These are phyloP conservation scores for Chenopodium quinoa DNA, from an alignment of 148 eudicot genomes.

Conservation along the genomic window DNA sequence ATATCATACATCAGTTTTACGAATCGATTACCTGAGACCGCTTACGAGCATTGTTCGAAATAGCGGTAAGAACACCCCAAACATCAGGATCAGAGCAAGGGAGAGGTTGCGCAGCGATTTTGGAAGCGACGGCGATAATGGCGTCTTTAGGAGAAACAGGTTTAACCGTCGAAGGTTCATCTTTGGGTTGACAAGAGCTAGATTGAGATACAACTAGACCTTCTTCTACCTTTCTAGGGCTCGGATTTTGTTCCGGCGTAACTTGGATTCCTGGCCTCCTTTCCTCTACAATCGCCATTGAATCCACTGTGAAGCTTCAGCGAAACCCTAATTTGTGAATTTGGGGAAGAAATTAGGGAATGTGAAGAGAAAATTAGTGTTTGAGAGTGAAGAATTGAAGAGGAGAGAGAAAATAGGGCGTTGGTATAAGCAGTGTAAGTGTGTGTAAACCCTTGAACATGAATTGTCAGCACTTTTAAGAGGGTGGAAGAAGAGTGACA, in stretches of 20 bases:
- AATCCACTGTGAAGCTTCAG: not conserved
- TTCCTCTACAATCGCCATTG: constrained; percentile 32
- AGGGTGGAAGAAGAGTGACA: not conserved
- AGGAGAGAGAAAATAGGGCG: not conserved
- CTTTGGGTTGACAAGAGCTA: constrained; percentile 32
- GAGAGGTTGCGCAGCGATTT: constrained; percentile 62
- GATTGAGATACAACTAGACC: constrained; percentile 27
- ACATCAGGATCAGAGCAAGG: constrained; percentile 68
- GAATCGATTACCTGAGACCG: constrained; percentile 54
- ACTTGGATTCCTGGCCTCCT: constrained; percentile 8
- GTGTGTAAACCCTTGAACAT: no score
- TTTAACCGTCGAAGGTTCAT: constrained; percentile 36
- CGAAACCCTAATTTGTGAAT: constrained; percentile 19
- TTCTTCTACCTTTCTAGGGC: constrained; percentile 22
- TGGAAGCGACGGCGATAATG: constrained; percentile 57
- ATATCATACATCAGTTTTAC: not conserved
- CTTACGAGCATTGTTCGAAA: constrained; percentile 73
- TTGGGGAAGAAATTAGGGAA: not conserved
- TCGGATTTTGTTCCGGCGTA: constrained; percentile 21
- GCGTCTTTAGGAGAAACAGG: constrained; percentile 38
- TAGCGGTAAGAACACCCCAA: constrained; percentile 96
- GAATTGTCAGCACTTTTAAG: not conserved
- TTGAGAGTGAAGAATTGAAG: not conserved
- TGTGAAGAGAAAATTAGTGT: no score
- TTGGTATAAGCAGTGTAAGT: not conserved